phyloP scores from a whole-genome alignment of 1,284 basidiomycete species.

The Heliocybe sulcata region DNA sequence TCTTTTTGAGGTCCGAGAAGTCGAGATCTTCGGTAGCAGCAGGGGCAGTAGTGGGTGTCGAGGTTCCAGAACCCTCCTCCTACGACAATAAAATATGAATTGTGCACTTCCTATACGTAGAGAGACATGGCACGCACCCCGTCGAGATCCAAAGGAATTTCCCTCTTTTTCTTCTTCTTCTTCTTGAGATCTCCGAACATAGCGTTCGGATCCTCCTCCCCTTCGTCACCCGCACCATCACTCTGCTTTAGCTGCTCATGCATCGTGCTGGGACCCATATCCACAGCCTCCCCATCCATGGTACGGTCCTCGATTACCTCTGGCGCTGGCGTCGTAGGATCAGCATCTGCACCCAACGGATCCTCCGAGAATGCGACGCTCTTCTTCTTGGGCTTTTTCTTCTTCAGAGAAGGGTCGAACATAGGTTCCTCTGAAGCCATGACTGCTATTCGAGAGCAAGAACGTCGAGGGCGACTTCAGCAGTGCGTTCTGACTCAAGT shows the following conservation, averaged over 20 bases:
- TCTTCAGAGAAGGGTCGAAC: constrained; percentile 79
- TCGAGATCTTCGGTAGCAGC: constrained; percentile 61
- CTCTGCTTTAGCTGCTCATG: constrained; percentile 67
- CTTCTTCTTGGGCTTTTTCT: constrained; percentile 70
- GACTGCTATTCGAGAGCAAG: constrained; percentile 7
- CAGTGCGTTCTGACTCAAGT: not conserved
- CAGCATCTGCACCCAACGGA: constrained; percentile 74
- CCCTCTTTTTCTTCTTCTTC: constrained; percentile 92
- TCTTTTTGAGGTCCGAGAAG: constrained; percentile 83
- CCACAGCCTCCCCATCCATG: constrained; percentile 58
- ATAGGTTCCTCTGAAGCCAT: constrained; percentile 67
- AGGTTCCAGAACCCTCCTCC: constrained; percentile 54
- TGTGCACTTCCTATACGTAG: not conserved
- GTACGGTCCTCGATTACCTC: constrained; percentile 60
- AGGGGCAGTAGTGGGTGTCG: constrained; percentile 41
- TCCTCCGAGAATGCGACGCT: constrained; percentile 78
- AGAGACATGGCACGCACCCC: constrained; percentile 19
- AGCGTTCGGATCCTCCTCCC: constrained; percentile 64
- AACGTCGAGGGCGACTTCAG: constrained; percentile 1
- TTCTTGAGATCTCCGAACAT: constrained; percentile 89
- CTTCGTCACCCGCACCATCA: constrained; percentile 27
- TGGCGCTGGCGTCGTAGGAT: constrained; percentile 71
- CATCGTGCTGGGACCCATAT: constrained; percentile 65
- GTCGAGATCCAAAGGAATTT: constrained; percentile 79
- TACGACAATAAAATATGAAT: not conserved